Evolutionary conservation across 2,329 filamentous ascomycete species (phyloP).

Genomic region (Colletotrichum godetiae): DNA sequence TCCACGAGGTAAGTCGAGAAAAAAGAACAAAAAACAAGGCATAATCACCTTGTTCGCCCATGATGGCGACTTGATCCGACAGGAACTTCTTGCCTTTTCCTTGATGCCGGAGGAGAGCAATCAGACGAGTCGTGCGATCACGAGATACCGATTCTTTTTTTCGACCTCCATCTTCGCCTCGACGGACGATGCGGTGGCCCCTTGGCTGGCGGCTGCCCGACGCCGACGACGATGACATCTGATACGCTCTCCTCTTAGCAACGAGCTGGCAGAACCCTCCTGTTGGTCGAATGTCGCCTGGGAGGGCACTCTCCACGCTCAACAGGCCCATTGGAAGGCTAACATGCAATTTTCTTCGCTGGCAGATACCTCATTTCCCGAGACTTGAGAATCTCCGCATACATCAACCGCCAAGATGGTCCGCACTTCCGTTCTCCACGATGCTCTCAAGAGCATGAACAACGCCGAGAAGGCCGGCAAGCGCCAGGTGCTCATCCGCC

Average conservation of each 20-base stretch:
- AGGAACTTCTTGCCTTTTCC: constrained; percentile 55
- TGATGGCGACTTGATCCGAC: constrained; percentile 42
- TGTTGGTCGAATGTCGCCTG: constrained; percentile 49
- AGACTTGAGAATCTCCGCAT: constrained; percentile 83
- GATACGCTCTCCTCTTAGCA: constrained; percentile 75
- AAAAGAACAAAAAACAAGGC: constrained; percentile 15
- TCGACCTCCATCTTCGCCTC: constrained; percentile 13
- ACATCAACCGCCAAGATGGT: constrained; percentile 86
- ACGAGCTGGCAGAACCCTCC: constrained; percentile 78
- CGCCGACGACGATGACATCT: constrained; percentile 39
- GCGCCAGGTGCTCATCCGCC: constrained; percentile 98
- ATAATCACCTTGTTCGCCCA: constrained; percentile 3
- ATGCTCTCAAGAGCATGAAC: constrained; percentile 99
- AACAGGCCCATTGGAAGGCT: constrained; percentile 69
- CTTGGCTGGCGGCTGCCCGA: constrained; percentile 25
- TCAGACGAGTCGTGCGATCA: constrained; percentile 53
- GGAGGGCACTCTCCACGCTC: constrained; percentile 79
- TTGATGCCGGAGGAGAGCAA: constrained; percentile 72
- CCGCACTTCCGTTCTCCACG: constrained; percentile 99
- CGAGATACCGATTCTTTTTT: constrained; percentile 10
- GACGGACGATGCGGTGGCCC: constrained; percentile 16
- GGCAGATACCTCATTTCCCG: constrained; percentile 75
- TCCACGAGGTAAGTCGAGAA: constrained; percentile 58
- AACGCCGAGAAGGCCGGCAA: constrained; percentile 99
- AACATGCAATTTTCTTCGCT: constrained; percentile 55